These are phyloP conservation scores for Apium graveolens DNA, from an alignment of 129 eudicot species.

Conservation along the genomic window DNA sequence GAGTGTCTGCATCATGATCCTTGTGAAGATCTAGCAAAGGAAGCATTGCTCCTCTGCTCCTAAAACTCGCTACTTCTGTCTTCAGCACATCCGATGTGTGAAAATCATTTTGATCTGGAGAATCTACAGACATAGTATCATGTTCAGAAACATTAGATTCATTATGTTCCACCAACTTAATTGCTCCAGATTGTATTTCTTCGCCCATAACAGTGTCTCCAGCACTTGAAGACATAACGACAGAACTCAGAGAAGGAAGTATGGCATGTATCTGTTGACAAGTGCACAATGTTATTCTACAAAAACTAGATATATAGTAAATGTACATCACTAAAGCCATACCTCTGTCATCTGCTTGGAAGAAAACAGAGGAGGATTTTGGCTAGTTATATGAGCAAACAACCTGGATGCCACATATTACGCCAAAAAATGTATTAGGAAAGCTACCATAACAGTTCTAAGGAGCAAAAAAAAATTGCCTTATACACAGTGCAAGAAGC, in stretches of 20 bases:
- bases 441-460: constrained; percentile 5
- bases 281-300: constrained; percentile 7
- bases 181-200: constrained; percentile 3
- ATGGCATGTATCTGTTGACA: constrained; percentile 49
- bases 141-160: constrained; percentile 19
- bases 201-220: constrained; percentile 14
- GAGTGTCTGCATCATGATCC: constrained; percentile 93
- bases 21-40: constrained; percentile 91
- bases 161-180: constrained; percentile 15
- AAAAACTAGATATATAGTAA: neutral
- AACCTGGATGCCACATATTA: constrained; percentile 36
- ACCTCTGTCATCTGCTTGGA: constrained; percentile 76
- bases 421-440: neutral
- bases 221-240: constrained; percentile 17
- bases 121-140: constrained; percentile 11
- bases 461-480: neutral
- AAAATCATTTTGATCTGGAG: constrained; percentile 20
- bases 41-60: constrained; percentile 40
- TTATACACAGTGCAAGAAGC: constrained; percentile 4
- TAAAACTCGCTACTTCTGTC: constrained; percentile 30
- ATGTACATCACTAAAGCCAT: constrained; percentile 9
- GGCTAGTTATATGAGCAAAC: constrained; percentile 47
- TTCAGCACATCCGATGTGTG: constrained; percentile 27
- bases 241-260: constrained; percentile 27
- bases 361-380: constrained; percentile 46